A percentile compares a stretch with the other conserved stretches of the same genome.
These are phyloP conservation scores for Penicillium argentinense DNA, from an alignment of 495 filamentous ascomycete genomes.

Conservation along the genomic window DNA sequence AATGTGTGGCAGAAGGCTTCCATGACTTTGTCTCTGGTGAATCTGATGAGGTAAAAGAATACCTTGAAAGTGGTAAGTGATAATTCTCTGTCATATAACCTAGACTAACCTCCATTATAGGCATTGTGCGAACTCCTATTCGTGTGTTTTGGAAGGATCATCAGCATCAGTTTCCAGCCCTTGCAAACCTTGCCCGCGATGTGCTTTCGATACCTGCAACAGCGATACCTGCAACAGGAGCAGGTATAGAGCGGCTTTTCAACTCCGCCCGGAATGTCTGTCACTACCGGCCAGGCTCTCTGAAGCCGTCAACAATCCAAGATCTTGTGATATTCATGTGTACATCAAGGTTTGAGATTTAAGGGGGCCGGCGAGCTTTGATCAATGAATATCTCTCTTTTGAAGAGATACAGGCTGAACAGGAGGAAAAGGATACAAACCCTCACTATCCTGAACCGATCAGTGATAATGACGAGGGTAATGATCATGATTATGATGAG, in stretches of 20 bases:
- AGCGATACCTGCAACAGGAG: conserved; percentile 10
- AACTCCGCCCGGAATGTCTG: conserved; percentile 18
- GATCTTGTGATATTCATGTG: conserved; percentile 10
- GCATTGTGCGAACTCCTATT: too few species aligned
- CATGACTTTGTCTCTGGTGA: too few species aligned
- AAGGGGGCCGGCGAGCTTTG: neutral
- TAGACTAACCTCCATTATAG: too few species aligned
- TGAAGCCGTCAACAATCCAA: conserved; percentile 3
- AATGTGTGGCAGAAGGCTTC: too few species aligned
- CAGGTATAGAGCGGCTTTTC: conserved; percentile 15
- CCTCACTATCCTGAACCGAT: neutral
- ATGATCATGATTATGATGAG: too few species aligned
- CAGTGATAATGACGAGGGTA: conserved; percentile 2
- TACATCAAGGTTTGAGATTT: conserved; percentile 4
- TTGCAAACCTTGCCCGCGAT: conserved; percentile 7
- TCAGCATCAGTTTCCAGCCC: neutral
- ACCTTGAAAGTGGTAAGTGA: conserved; percentile 11
- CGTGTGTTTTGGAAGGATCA: conserved; percentile 8
- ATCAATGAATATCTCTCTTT: neutral
- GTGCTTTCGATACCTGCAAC: too few species aligned
- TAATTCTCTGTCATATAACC: too few species aligned
- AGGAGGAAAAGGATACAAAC: conserved; percentile 1
- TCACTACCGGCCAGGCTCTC: conserved; percentile 9
- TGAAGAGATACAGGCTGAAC: neutral
- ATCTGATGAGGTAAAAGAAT: conserved; percentile 6